Percentiles rank a stretch among this genome's conserved stretches.
Evolutionary conservation across 2,329 filamentous ascomycete genomes (phyloP).

Genomic region (Aspergillus arachidicola): DNA sequence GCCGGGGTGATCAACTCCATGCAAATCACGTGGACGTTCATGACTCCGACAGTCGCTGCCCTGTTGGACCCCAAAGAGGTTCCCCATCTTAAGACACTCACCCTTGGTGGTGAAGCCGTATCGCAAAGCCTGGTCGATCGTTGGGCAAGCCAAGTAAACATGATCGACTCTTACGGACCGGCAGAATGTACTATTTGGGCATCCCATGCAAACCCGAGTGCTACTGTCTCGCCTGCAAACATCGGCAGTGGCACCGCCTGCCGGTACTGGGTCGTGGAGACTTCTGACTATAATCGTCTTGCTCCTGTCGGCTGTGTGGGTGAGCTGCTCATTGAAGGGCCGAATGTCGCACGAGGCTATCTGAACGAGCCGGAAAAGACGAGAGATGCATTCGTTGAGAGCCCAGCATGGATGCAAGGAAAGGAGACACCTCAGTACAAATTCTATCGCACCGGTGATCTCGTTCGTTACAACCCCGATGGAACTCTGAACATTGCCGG

Average conservation of each 20-base stretch:
- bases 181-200: conserved; percentile 24
- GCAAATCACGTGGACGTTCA: conserved; percentile 54
- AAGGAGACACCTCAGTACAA: not conserved
- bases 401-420: conserved; percentile 21
- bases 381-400: conserved; percentile 23
- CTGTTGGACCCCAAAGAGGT: conserved; percentile 41
- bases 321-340: conserved; percentile 44
- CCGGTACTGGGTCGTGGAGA: conserved; percentile 41
- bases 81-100: conserved; percentile 39
- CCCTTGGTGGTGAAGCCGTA: conserved; percentile 21
- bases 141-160: not conserved
- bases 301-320: conserved; percentile 40
- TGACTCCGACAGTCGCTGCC: conserved; percentile 58
- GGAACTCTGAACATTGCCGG: conserved; percentile 49
- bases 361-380: conserved; percentile 26
- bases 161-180: conserved; percentile 6
- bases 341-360: conserved; percentile 24
- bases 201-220: not conserved
- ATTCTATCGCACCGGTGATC: conserved; percentile 35
- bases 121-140: not conserved
- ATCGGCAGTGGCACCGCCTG: conserved; percentile 38
- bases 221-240: conserved; percentile 15
- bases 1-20: conserved; percentile 50
- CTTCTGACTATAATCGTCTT: conserved; percentile 37
- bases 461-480: conserved; percentile 36